phyloP scores from a whole-genome alignment of 768 basidiomycete species.

The Amanita brunnescens region DNA sequence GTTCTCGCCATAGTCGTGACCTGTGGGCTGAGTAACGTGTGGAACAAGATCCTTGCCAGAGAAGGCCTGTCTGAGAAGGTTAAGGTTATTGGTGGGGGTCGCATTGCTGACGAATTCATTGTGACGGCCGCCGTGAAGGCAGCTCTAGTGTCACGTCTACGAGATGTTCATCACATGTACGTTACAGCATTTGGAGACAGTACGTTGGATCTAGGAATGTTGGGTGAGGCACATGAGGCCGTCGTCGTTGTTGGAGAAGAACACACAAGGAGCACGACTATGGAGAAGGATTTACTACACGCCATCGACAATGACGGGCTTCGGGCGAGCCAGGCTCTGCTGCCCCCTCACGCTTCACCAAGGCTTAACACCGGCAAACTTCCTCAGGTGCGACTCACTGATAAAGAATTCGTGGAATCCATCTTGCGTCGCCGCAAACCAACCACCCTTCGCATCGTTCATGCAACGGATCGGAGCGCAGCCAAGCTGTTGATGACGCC shows the following conservation, averaged over 20 bases:
- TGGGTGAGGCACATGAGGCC: conserved; percentile 15
- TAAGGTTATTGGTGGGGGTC: conserved; percentile 15
- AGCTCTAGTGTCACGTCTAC: conserved; percentile 12
- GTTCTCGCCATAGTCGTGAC: conserved; percentile 12
- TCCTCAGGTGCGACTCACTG: conserved; percentile 11
- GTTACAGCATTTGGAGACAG: conserved; percentile 19
- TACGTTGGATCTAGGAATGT: conserved; percentile 16
- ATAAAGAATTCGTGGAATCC: conserved; percentile 8
- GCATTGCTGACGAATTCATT: conserved; percentile 12
- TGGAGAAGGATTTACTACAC: conserved; percentile 13
- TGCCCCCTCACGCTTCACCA: conserved; percentile 12
- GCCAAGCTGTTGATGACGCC: conserved; percentile 19
- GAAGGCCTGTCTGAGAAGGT: conserved; percentile 14
- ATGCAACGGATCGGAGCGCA: conserved; percentile 11
- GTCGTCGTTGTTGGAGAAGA: conserved; percentile 17
- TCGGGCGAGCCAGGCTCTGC: conserved; percentile 13
- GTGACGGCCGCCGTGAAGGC: conserved; percentile 14
- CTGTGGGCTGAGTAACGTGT: conserved; percentile 12
- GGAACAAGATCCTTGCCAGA: conserved; percentile 12
- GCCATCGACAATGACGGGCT: conserved; percentile 15
- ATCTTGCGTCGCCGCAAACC: conserved; percentile 9
- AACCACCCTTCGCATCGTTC: conserved; percentile 8
- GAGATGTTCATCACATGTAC: conserved; percentile 11
- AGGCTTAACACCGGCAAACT: conserved; percentile 13
- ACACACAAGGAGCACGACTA: conserved; percentile 13